These are phyloP conservation scores for Coemansia sp. DNA, from an alignment of 192 early-diverging fungal genomes.

Conservation along the genomic window DNA sequence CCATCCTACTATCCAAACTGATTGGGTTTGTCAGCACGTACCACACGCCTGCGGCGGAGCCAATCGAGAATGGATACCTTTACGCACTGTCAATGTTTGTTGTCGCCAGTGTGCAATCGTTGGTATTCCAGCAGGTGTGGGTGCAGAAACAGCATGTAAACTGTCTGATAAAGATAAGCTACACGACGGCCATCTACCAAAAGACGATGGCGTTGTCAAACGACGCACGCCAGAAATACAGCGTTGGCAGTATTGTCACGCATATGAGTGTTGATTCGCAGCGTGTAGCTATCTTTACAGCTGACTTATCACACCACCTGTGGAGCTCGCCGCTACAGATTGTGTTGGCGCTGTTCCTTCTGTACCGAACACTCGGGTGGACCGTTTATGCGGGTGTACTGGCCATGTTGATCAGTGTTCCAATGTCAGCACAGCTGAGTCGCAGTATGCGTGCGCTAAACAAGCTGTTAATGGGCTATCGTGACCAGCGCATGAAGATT, in stretches of 20 bases:
- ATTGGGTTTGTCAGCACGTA: slow-evolving; percentile 28
- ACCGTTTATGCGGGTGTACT: slow-evolving; percentile 10
- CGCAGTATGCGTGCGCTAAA: not conserved
- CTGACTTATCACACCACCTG: slow-evolving; percentile 16
- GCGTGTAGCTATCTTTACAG: not conserved
- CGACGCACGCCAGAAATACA: slow-evolving; percentile 64
- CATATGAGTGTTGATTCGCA: slow-evolving; percentile 63
- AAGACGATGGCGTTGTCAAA: slow-evolving; percentile 22
- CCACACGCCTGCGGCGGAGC: slow-evolving; percentile 1
- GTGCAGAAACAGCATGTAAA: not conserved
- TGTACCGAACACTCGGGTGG: slow-evolving; percentile 21
- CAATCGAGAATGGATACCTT: slow-evolving; percentile 21
- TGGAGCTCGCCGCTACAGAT: slow-evolving; percentile 20
- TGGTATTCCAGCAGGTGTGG: slow-evolving; percentile 4
- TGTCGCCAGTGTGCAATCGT: not conserved
- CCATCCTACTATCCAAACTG: slow-evolving; percentile 51
- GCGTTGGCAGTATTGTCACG: slow-evolving; percentile 72
- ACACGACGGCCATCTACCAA: slow-evolving; percentile 9
- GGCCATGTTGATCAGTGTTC: not conserved
- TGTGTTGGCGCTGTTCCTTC: slow-evolving; percentile 12
- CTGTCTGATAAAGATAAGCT: not conserved
- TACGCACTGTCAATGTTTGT: slow-evolving; percentile 26
- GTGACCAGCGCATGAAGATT: slow-evolving; percentile 60
- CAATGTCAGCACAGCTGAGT: slow-evolving; percentile 57
- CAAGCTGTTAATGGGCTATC: slow-evolving; percentile 10